phyloP scores from a whole-genome alignment of 2,329 filamentous ascomycete genomes.

The Cladosporium sp. region DNA sequence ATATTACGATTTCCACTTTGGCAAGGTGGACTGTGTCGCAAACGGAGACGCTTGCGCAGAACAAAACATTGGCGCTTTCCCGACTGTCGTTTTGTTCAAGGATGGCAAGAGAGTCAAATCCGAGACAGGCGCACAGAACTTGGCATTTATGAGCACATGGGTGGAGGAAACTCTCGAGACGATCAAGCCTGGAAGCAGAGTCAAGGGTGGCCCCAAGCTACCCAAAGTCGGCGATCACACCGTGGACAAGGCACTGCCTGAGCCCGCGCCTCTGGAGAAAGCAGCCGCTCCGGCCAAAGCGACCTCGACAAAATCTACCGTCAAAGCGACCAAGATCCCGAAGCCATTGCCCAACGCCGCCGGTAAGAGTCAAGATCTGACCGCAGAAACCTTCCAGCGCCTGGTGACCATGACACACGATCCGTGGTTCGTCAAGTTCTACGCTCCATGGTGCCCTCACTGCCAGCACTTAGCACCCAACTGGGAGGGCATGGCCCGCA shows the following conservation, averaged over 20 bases:
- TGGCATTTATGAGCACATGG: conserved; percentile 66
- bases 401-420: conserved; percentile 84
- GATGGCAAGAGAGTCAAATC: conserved; percentile 69
- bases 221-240: conserved; percentile 68
- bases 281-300: conserved; percentile 32
- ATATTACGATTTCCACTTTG: conserved; percentile 90
- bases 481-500: conserved; percentile 86
- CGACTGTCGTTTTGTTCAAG: conserved; percentile 77
- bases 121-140: conserved; percentile 67
- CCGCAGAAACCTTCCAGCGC: conserved; percentile 81
- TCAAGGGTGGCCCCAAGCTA: conserved; percentile 64
- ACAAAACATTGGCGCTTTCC: conserved; percentile 69
- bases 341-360: conserved; percentile 68
- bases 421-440: conserved; percentile 99
- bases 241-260: conserved; percentile 45
- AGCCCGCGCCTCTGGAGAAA: conserved; percentile 29
- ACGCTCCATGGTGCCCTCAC: conserved; percentile 95
- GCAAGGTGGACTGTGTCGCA: conserved; percentile 79
- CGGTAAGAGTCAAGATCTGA: conserved; percentile 74
- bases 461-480: conserved; percentile 90
- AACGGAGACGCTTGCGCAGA: conserved; percentile 75
- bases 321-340: conserved; percentile 51
- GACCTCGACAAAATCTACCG: conserved; percentile 45
- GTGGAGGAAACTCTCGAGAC: conserved; percentile 77
- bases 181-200: conserved; percentile 78